Evolutionary conservation across 495 filamentous ascomycete species (phyloP).

Genomic region (Aspergillus affinis): DNA sequence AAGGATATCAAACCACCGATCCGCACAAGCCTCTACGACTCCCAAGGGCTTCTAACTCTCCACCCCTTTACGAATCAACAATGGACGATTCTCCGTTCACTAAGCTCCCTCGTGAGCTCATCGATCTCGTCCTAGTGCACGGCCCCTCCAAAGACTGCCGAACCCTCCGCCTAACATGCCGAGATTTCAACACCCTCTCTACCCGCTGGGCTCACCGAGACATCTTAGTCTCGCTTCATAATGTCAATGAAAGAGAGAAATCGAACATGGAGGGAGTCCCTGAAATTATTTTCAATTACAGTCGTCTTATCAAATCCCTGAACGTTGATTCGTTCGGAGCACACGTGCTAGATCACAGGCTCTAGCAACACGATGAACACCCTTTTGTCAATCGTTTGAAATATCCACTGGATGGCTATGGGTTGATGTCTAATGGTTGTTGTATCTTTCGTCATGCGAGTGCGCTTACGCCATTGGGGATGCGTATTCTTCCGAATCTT

Average conservation of each 20-base stretch:
- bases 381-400: neutral
- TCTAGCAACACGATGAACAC: neutral
- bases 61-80: no score
- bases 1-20: no score
- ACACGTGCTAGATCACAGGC: no score
- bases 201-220: neutral
- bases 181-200: neutral
- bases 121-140: neutral
- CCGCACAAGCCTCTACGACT: no score
- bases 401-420: no score
- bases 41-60: no score
- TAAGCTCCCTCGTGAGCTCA: neutral
- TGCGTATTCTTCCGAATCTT: neutral
- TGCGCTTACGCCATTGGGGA: neutral
- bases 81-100: neutral
- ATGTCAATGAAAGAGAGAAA: no score
- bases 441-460: neutral
- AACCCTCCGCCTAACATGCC: neutral
- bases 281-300: neutral
- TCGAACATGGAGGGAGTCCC: neutral
- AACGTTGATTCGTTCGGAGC: no score
- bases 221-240: no score
- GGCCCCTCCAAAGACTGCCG: neutral
- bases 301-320: neutral
- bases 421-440: neutral